Evolutionary conservation across 441 rosid species (phyloP).

Genomic region (Arabidopsis hybrid): DNA sequence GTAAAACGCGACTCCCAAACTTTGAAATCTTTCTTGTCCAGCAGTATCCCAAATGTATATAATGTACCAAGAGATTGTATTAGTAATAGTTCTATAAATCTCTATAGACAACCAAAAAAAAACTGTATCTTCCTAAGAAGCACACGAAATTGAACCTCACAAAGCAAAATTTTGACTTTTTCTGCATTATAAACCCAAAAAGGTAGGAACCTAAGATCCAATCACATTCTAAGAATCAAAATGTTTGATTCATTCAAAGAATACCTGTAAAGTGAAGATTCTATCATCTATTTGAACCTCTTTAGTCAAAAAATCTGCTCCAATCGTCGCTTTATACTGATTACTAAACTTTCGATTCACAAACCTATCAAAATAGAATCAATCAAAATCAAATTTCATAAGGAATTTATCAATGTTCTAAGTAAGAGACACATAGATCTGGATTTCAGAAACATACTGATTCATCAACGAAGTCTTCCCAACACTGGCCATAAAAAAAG

Average conservation of each 20-base stretch:
- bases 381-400: conserved; percentile 7
- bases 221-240: conserved; percentile 27
- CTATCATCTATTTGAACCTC: conserved; percentile 91
- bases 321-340: conserved; percentile 88
- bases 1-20: conserved; percentile 86
- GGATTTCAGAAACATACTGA: conserved; percentile 64
- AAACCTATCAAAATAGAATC: conserved; percentile 51
- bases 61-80: neutral
- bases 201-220: conserved; percentile 13
- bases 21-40: conserved; percentile 73
- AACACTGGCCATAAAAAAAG: conserved; percentile 51
- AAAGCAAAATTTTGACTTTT: neutral
- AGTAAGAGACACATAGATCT: conserved; percentile 9
- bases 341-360: conserved; percentile 94
- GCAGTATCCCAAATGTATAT: conserved; percentile 85
- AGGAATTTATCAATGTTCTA: neutral
- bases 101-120: neutral
- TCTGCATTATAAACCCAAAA: neutral
- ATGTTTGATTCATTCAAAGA: conserved; percentile 16
- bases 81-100: no score
- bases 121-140: neutral
- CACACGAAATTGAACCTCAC: neutral
- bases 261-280: conserved; percentile 88
- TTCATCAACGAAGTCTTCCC: conserved; percentile 96
- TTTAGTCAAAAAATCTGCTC: conserved; percentile 75